These are phyloP conservation scores for Naematelia encephala DNA, from an alignment of 768 basidiomycete species.

Conservation along the genomic window DNA sequence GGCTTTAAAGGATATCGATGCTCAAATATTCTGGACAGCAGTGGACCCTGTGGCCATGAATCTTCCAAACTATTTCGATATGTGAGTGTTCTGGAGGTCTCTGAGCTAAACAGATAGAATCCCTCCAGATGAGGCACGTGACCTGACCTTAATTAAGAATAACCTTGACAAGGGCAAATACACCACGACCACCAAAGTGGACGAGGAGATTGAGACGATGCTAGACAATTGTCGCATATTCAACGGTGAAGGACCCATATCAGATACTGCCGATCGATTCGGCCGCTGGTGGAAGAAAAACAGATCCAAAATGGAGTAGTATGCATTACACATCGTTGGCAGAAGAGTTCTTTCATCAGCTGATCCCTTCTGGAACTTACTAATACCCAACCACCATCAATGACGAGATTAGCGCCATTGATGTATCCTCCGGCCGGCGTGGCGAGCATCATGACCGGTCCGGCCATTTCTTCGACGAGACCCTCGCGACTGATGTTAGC, in stretches of 20 bases:
- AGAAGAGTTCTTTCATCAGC: slow-evolving; percentile 19
- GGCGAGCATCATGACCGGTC: slow-evolving; percentile 41
- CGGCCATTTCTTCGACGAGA: slow-evolving; percentile 36
- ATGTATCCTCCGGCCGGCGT: slow-evolving; percentile 39
- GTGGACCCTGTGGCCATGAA: slow-evolving; percentile 81
- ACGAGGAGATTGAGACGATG: slow-evolving; percentile 85
- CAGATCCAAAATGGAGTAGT: slow-evolving; percentile 13
- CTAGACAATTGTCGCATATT: slow-evolving; percentile 80
- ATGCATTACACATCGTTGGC: slow-evolving; percentile 21
- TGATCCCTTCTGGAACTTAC: slow-evolving; percentile 10
- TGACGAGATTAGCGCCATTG: slow-evolving; percentile 27
- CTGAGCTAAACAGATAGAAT: slow-evolving; percentile 53
- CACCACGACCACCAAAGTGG: slow-evolving; percentile 69
- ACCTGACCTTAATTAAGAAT: slow-evolving; percentile 73
- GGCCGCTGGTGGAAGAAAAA: slow-evolving; percentile 40
- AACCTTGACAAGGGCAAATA: slow-evolving; percentile 81
- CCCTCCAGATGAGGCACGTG: slow-evolving; percentile 77
- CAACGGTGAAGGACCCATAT: slow-evolving; percentile 59
- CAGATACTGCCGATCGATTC: slow-evolving; percentile 32
- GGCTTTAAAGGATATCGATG: slow-evolving; percentile 68
- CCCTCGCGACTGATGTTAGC: slow-evolving; percentile 25
- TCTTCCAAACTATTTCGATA: slow-evolving; percentile 82
- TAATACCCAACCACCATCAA: slow-evolving; percentile 38
- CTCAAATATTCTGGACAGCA: slow-evolving; percentile 59
- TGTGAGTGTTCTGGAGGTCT: slow-evolving; percentile 47